Evolutionary conservation across 768 basidiomycete species (phyloP), one percentile per base, ranked within the genome.

Genomic region (Boletus sensibilis): DNA sequence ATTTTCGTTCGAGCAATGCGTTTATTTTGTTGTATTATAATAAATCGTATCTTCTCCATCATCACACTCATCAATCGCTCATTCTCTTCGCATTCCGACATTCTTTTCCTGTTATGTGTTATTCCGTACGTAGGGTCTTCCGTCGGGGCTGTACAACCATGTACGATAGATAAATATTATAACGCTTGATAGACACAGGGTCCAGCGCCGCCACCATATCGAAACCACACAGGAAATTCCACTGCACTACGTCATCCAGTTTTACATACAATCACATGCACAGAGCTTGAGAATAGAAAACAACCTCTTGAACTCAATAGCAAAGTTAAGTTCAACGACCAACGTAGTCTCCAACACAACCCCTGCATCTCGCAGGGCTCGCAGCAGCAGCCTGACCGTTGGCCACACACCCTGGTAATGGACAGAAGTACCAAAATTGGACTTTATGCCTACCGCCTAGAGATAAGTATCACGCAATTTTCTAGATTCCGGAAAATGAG

Each of bases 381-480:
- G 6, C 27, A 4, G 27, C 27, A 4, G 27, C 27, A 29, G 6
- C n/a, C n/a, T n/a, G n/a, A n/a, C n/a, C n/a, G n/a, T 29, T 8
- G 27, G 27, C 27, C 27, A 29, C 27, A 29, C 27, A 29, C 5
- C 5, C 5, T 29, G 27, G 27, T 6, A 7, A 29, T 29, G 27
- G 27, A 29, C 27, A 29, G n/a, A 29, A 29, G 7, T 29, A 25
- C 25, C 25, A 25, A 25, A 25, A 25, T 2, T 29, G 27, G 27
- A 29, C 27, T 29, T 54, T 33, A 46, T 52, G 33, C 11, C 25
- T 37, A 21, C 51, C 21, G 3, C 41, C 44, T 29, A 37, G 54
- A 53, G 54, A 48, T 50, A 51, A 35, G 16, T 37, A 52, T 62
- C 44, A 62, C 60, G 61, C 45, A 54, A 58, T 39, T 50, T 50